Evolutionary conservation across 345 rosid genomes (phyloP), one percentile per base, ranked within the genome.

Genomic region (Gossypium mustelinum): DNA sequence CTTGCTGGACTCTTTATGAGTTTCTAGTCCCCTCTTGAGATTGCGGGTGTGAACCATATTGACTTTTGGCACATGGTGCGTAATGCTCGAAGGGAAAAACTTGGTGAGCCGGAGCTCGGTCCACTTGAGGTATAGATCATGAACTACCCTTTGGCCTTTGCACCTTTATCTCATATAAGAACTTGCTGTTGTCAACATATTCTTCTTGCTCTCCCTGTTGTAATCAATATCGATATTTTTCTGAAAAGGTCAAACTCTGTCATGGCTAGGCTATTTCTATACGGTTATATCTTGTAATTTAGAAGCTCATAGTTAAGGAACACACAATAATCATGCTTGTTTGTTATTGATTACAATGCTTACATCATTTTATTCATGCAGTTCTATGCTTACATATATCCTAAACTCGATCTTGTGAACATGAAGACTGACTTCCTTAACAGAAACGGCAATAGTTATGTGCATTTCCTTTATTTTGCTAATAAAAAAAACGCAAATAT

Each of bases 1-100:
- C 94, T 95, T 73, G 94, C 98, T 3, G 99, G 98, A 63, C 89
- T 93, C 56, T 95, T 95, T 75, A 95, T 93, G 98, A 93, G 96
- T 82, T 93, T 95, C 68, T 97, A 90, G 74, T 77, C 98, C 8
- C 97, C 99, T 1, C 85, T 93, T 72, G 98, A 88, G 87, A 95
- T 95, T 55, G 97, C 94, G 1, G 99, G 98, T 76, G 99, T 93
- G 65, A 93, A 84, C 84, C 93, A 93, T 84, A 80, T 87, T 65
- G 93, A 95, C 84, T 95, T 95, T 77, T 88, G 93, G 82, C 81
- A 89, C 48, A 93, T 93, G 99, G 98, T 97, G 2, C 91, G 85
- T 50, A 95, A 95, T 91, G 97, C 98, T 76, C 89, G 90, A 9
- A 87, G 83, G 73, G 84, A 86, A 80, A 89, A 90, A 75, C 93